These are phyloP conservation scores for Fragaria vesca DNA, from an alignment of 306 rosid species.

Conservation along the genomic window DNA sequence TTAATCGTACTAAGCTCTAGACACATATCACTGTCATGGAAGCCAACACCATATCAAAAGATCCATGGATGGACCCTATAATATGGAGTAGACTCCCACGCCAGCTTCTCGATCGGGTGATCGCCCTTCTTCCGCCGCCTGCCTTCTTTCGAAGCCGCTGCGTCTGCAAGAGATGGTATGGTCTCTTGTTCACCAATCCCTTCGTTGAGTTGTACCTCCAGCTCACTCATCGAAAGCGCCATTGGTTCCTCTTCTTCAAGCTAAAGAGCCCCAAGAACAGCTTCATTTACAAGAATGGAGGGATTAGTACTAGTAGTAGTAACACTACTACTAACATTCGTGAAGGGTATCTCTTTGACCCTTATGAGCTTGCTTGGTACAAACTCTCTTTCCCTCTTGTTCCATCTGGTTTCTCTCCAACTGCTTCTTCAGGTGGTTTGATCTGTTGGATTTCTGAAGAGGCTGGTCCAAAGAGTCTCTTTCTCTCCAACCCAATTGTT, in stretches of 20 bases:
- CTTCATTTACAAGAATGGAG: conserved; percentile 44
- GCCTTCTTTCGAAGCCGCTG: conserved; percentile 82
- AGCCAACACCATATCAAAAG: conserved; percentile 14
- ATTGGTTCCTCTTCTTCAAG: conserved; percentile 89
- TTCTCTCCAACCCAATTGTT: conserved; percentile 76
- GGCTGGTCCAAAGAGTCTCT: conserved; percentile 71
- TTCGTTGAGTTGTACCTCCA: conserved; percentile 77
- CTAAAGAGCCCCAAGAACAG: conserved; percentile 48
- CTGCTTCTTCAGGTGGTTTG: conserved; percentile 71
- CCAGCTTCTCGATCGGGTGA: conserved; percentile 64
- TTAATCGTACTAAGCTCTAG: not conserved
- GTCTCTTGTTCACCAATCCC: conserved; percentile 58
- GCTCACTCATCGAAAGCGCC: conserved; percentile 48
- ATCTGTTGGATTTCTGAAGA: conserved; percentile 73
- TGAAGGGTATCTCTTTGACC: conserved; percentile 82
- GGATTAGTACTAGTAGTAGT: not conserved
- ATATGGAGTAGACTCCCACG: conserved; percentile 91
- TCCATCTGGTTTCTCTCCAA: conserved; percentile 78
- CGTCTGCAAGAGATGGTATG: conserved; percentile 88
- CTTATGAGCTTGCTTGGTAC: conserved; percentile 72
- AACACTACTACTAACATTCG: conserved; percentile 1
- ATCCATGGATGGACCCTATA: conserved; percentile 68
- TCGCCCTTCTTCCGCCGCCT: conserved; percentile 81
- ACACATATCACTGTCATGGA: conserved; percentile 43
- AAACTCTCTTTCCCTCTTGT: conserved; percentile 52